Evolutionary conservation across 257 asterid species (phyloP), one percentile per base, ranked within the genome.

Genomic region (Solanum boliviense): DNA sequence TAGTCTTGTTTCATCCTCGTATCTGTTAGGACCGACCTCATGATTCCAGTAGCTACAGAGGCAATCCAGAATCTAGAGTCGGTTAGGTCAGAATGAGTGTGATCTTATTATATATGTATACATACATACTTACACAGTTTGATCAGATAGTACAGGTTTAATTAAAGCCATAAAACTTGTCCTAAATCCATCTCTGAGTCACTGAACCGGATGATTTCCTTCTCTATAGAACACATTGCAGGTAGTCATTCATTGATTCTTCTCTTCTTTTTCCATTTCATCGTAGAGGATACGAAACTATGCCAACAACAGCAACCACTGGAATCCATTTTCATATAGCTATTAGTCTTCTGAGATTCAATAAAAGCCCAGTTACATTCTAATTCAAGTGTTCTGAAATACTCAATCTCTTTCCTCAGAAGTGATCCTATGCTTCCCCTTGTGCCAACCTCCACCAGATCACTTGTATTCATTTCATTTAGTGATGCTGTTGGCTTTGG

Each of bases 361-460:
- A 62, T 29, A 76, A 88, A 86, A 74, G 62, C 89, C 74, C 89
- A 91, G 5, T 46, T 60, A 79, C 79, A 85, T 36, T 89, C 96
- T n/a, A 89, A 4, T 68, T 95, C 96, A 20, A 88, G 62, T 87
- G 91, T 92, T 62, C 87, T 91, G 90, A 96, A 96, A 90, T 91
- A 93, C 84, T 95, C 99, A 9, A 94, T 96, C 92, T 96, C 98
- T 93, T 91, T 92, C 93, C 91, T 89, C 23, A 91, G 94, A 25
- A 96, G 99, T 39, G 99, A 95, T 90, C 98, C 99, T 48, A 96
- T 91, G 13, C 97, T 94, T 60, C 99, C 99, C 13, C 94, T 92
- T 5, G 98, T 90, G 13, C 99, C 98, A 29, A 96, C 93, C 75
- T 94, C 92, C 25, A 90, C 75, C 21, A 91, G 91, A 85, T 88